These are phyloP conservation scores for Cylindrotheca fusiformis DNA, from an alignment of 108 stramenopile genomes.

Conservation along the genomic window DNA sequence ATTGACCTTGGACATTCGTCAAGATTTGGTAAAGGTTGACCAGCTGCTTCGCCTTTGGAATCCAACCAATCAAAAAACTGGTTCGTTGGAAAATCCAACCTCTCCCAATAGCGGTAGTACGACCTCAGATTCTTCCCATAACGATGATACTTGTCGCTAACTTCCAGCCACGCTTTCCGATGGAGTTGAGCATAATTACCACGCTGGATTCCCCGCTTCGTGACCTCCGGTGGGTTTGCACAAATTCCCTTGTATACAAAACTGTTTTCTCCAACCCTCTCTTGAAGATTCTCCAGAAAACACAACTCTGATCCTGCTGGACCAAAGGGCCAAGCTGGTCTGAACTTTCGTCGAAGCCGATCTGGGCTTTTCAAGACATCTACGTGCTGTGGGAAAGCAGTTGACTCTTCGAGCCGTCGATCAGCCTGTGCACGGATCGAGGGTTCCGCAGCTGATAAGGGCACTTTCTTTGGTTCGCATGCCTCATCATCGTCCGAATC, in stretches of 20 bases:
- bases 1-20: constrained; percentile 68
- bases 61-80: constrained; percentile 91
- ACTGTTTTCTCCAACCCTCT: constrained; percentile 10
- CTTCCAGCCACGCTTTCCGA: constrained; percentile 88
- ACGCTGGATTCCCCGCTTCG: constrained; percentile 63
- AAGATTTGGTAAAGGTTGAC: constrained; percentile 60
- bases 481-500: constrained; percentile 35
- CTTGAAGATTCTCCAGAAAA: constrained; percentile 22
- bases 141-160: constrained; percentile 87
- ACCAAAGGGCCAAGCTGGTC: constrained; percentile 26
- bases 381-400: no score
- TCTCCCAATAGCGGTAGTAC: constrained; percentile 87
- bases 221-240: constrained; percentile 71
- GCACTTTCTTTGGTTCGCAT: constrained; percentile 9
- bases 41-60: constrained; percentile 73
- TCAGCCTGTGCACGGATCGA: no score
- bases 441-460: no score
- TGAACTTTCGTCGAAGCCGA: constrained; percentile 15
- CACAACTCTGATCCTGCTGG: constrained; percentile 8
- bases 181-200: constrained; percentile 80
- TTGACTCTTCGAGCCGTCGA: no score
- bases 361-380: constrained; percentile 4
- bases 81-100: constrained; percentile 64
- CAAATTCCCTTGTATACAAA: constrained; percentile 72
- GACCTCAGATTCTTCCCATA: constrained; percentile 90